phyloP scores from a whole-genome alignment of 345 rosid genomes.

The Euphorbia lathyris region DNA sequence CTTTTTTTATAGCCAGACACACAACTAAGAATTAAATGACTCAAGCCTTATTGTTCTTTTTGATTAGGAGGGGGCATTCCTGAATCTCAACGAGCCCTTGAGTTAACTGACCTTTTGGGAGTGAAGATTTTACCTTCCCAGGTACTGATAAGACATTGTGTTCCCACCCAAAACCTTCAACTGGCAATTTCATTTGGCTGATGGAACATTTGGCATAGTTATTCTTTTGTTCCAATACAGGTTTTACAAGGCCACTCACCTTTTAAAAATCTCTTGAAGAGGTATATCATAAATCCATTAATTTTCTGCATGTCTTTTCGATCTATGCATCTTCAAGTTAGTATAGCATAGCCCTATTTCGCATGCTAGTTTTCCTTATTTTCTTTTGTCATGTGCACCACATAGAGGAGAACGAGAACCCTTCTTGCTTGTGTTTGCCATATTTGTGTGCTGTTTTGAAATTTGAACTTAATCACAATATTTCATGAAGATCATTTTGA shows the following conservation, averaged over 20 bases:
- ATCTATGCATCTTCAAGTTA: background rate
- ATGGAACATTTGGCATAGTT: constrained; percentile 25
- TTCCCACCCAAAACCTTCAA: background rate
- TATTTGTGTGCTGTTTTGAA: background rate
- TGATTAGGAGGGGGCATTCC: constrained; percentile 49
- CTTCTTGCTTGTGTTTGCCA: background rate
- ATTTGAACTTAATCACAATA: background rate
- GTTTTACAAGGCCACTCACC: constrained; percentile 50
- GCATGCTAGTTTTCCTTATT: background rate
- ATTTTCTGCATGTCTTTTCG: background rate
- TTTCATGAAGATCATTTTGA: background rate
- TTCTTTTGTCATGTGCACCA: background rate
- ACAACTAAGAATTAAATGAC: background rate
- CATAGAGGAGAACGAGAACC: background rate
- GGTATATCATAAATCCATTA: constrained; percentile 17
- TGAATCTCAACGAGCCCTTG: constrained; percentile 39
- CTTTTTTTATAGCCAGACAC: background rate
- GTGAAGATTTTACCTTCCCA: constrained; percentile 43
- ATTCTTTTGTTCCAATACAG: constrained; percentile 28
- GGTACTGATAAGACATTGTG: constrained; percentile 17
- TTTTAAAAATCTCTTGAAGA: constrained; percentile 38
- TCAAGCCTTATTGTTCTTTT: background rate
- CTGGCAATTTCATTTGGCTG: constrained; percentile 16
- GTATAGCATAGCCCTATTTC: background rate
- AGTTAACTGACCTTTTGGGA: constrained; percentile 40